These are phyloP conservation scores for Lobosporangium transversale DNA, from an alignment of 192 early-diverging fungal species.

Conservation along the genomic window DNA sequence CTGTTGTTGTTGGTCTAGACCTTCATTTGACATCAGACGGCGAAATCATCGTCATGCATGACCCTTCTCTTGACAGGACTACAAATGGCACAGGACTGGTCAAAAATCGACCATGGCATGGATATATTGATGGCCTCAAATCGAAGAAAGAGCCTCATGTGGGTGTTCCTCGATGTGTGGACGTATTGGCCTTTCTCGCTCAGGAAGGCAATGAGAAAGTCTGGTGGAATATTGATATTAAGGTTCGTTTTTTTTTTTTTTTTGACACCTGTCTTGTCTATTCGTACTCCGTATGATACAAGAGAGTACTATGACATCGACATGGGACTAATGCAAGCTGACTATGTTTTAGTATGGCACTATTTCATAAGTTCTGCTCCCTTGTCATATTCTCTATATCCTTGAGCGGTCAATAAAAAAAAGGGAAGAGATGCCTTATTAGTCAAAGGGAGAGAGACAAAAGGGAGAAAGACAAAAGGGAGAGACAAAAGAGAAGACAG, in stretches of 20 bases:
- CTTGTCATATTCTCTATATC: not conserved
- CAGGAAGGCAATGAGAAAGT: conserved; percentile 56
- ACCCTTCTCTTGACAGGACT: conserved; percentile 59
- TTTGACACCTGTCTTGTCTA: not conserved
- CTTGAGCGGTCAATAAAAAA: no score
- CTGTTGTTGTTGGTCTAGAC: conserved; percentile 30
- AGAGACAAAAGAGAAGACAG: no score
- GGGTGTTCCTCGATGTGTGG: conserved; percentile 57
- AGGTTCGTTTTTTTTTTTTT: conserved; percentile 36
- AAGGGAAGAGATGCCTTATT: no score
- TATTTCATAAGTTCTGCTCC: not conserved
- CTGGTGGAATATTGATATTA: conserved; percentile 67
- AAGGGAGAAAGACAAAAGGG: no score
- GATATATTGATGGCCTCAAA: conserved; percentile 59
- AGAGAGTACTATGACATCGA: conserved; percentile 1
- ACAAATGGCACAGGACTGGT: conserved; percentile 59
- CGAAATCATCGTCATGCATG: conserved; percentile 67
- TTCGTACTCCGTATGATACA: no score
- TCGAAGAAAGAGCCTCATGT: conserved; percentile 58
- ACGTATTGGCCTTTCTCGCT: conserved; percentile 58
- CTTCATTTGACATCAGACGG: conserved; percentile 62
- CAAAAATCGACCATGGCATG: conserved; percentile 54
- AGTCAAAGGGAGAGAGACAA: no score
- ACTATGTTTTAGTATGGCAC: not conserved
- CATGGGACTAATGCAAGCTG: no score